These are phyloP conservation scores for Diaporthe sp. DNA, from an alignment of 2,329 filamentous ascomycete genomes.

Conservation along the genomic window DNA sequence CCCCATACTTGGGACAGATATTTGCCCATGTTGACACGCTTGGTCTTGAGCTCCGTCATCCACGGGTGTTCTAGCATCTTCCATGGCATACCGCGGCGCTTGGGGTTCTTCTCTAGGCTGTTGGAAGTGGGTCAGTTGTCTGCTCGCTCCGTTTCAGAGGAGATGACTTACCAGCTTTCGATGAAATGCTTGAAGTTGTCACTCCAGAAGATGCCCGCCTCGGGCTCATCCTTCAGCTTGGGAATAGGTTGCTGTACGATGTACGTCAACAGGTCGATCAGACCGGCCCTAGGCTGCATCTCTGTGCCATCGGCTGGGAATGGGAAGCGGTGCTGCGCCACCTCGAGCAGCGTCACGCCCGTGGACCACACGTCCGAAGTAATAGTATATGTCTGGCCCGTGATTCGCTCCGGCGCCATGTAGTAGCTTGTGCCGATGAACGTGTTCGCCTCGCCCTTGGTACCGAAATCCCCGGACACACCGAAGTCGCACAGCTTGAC, in stretches of 20 bases:
- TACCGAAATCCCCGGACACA: conserved; percentile 97
- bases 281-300: conserved; percentile 90
- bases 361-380: conserved; percentile 99
- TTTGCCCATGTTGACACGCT: conserved; percentile 97
- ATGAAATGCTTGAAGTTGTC: conserved; percentile 99
- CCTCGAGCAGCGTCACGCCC: conserved; percentile 96
- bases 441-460: conserved; percentile 97
- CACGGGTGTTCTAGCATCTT: conserved; percentile 99
- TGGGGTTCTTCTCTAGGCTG: conserved; percentile 94
- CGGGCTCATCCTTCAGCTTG: conserved; percentile 93
- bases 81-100: conserved; percentile 92
- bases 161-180: conserved; percentile 90
- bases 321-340: conserved; percentile 98
- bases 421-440: conserved; percentile 99
- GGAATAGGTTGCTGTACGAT: conserved; percentile 97
- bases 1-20: conserved; percentile 97
- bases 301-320: conserved; percentile 97
- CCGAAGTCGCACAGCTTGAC: conserved; percentile 99
- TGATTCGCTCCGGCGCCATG: conserved; percentile 99
- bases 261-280: conserved; percentile 96
- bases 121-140: conserved; percentile 40
- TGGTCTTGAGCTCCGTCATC: conserved; percentile 96
- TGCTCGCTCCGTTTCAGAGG: neutral
- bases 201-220: conserved; percentile 92
- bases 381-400: conserved; percentile 97